Conservation (phyloP, 2,329 filamentous ascomycete species). For the Huntiella moniliformis region DNA sequence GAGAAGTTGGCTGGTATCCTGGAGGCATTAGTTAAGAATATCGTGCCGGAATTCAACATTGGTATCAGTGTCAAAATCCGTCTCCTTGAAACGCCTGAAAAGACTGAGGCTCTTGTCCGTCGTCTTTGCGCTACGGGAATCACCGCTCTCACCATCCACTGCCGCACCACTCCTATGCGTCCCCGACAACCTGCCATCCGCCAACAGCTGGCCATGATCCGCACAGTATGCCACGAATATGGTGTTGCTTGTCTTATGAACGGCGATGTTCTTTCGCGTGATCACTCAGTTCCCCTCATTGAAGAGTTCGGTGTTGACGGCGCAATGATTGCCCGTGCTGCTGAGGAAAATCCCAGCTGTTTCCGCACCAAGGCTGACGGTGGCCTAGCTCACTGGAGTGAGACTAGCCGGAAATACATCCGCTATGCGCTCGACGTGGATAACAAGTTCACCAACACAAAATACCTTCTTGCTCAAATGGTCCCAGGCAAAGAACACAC, state of each 20-base stretch:
- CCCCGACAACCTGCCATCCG: conserved; percentile 75
- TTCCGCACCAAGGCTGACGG: conserved; percentile 55
- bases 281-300: conserved; percentile 53
- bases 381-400: conserved; percentile 53
- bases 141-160: conserved; percentile 81
- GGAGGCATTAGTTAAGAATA: conserved; percentile 59
- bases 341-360: conserved; percentile 78
- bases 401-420: conserved; percentile 62
- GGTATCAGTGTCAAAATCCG: conserved; percentile 96
- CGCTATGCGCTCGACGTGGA: conserved; percentile 53
- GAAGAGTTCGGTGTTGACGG: conserved; percentile 72
- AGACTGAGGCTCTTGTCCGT: conserved; percentile 61
- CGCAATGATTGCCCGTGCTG: conserved; percentile 90
- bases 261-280: conserved; percentile 64
- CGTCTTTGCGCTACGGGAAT: conserved; percentile 74
- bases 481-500: conserved; percentile 56
- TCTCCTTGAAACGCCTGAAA: conserved; percentile 55
- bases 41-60: conserved; percentile 61
- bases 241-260: conserved; percentile 94
- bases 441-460: conserved; percentile 84
- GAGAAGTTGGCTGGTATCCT: conserved; percentile 72
- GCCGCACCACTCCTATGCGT: conserved; percentile 89
- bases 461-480: conserved; percentile 71
- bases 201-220: conserved; percentile 70
- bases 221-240: conserved; percentile 56